Percentiles rank a stretch among this genome's conserved stretches.
Conservation (phyloP, 2,329 filamentous ascomycete genomes). For the Hypoxylon sp. region DNA sequence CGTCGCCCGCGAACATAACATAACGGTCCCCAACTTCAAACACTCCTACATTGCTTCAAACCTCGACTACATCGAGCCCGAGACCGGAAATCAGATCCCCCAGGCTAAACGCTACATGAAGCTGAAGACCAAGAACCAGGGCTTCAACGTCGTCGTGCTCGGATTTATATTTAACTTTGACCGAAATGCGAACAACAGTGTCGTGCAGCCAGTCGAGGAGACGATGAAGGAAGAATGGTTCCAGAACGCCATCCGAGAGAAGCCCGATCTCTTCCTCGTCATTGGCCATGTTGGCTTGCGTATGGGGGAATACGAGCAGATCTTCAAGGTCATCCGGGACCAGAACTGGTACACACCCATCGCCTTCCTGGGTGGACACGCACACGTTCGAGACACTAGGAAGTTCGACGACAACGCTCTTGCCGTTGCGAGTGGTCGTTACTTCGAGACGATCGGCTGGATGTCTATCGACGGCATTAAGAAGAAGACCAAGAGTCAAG, state of each 20-base stretch:
- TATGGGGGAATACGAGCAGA: conserved; percentile 78
- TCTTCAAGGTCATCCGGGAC: conserved; percentile 80
- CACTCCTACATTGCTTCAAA: conserved; percentile 89
- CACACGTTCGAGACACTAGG: conserved; percentile 85
- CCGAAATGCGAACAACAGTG: conserved; percentile 88
- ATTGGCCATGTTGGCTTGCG: conserved; percentile 84
- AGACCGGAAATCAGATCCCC: conserved; percentile 74
- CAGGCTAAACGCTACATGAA: conserved; percentile 85
- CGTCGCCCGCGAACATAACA: conserved; percentile 77
- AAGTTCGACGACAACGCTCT: conserved; percentile 80
- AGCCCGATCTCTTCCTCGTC: conserved; percentile 87
- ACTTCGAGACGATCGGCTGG: conserved; percentile 95
- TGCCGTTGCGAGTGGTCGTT: conserved; percentile 85
- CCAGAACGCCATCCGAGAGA: conserved; percentile 80
- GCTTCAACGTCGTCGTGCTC: conserved; percentile 83
- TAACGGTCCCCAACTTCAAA: conserved; percentile 83
- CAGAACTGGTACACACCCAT: conserved; percentile 84
- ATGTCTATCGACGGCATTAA: conserved; percentile 78
- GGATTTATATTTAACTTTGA: conserved; percentile 96
- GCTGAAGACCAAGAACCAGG: conserved; percentile 90
- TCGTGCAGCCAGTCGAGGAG: conserved; percentile 80
- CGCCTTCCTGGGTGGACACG: conserved; percentile 90
- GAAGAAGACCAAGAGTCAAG: conserved; percentile 46
- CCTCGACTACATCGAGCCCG: conserved; percentile 81
- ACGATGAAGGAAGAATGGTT: conserved; percentile 90